Percentiles rank a stretch among this genome's conserved stretches.
Evolutionary conservation across 306 rosid species (phyloP).

Genomic region (Trifolium dubium): DNA sequence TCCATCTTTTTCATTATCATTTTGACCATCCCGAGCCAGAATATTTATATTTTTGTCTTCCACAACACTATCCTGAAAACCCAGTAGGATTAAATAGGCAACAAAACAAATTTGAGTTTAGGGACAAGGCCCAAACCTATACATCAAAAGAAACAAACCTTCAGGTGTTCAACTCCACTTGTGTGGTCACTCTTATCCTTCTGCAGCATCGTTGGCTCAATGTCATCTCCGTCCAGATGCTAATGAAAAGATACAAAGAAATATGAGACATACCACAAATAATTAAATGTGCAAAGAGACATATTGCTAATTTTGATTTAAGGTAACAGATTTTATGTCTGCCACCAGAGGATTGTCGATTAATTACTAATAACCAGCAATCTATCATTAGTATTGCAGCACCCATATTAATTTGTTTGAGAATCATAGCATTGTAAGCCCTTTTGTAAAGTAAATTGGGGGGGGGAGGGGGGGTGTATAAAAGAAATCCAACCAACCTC

Average conservation of each 20-base stretch:
- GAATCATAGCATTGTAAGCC: constrained; percentile 16
- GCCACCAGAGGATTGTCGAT: constrained; percentile 24
- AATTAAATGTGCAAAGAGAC: neutral
- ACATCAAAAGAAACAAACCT: constrained; percentile 58
- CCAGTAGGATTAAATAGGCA: constrained; percentile 43
- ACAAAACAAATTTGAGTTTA: constrained; percentile 25
- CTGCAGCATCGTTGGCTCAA: constrained; percentile 48
- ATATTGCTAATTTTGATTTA: constrained; percentile 3
- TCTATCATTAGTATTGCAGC: constrained; percentile 19
- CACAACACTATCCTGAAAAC: constrained; percentile 62
- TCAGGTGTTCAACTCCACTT: constrained; percentile 23
- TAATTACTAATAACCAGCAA: constrained; percentile 14
- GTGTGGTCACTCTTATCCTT: constrained; percentile 38
- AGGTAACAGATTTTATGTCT: constrained; percentile 3
- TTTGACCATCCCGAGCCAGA: constrained; percentile 53
- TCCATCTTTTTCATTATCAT: constrained; percentile 38
- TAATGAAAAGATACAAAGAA: constrained; percentile 40
- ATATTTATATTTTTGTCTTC: constrained; percentile 54
- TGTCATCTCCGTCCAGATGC: constrained; percentile 64
- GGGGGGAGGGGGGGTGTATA: neutral
- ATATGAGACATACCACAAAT: constrained; percentile 27
- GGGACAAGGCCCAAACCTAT: constrained; percentile 28
- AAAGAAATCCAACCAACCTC: constrained; percentile 56
- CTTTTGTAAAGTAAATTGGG: constrained; percentile 14
- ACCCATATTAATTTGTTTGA: constrained; percentile 8